Evolutionary conservation across 768 basidiomycete species (phyloP).

Genomic region (Rubroboletus satanas): DNA sequence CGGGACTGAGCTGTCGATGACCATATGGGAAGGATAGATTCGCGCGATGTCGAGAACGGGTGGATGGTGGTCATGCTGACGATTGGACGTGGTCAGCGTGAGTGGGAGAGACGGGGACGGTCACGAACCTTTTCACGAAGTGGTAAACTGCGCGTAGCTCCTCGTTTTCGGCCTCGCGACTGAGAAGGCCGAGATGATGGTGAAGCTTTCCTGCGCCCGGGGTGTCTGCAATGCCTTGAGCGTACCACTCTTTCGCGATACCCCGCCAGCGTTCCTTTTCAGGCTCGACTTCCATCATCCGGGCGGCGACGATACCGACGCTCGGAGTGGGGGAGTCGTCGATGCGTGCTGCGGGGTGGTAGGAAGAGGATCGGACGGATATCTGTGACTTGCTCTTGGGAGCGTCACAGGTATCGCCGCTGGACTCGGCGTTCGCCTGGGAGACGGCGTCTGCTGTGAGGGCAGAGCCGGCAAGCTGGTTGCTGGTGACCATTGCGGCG

Average conservation of each 20-base stretch:
- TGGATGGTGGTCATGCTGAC: slow-evolving; percentile 86
- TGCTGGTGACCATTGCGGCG: slow-evolving; percentile 72
- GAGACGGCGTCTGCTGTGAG: slow-evolving; percentile 59
- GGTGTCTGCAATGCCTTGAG: slow-evolving; percentile 76
- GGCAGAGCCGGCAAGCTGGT: slow-evolving; percentile 36
- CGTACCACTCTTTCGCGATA: slow-evolving; percentile 93
- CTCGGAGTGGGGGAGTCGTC: slow-evolving; percentile 69
- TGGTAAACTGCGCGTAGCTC: slow-evolving; percentile 88
- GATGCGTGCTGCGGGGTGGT: slow-evolving; percentile 50
- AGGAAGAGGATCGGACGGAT: slow-evolving; percentile 36
- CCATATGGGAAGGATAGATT: slow-evolving; percentile 89
- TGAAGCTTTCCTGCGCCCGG: slow-evolving; percentile 95
- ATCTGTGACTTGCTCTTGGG: slow-evolving; percentile 38
- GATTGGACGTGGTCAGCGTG: slow-evolving; percentile 7
- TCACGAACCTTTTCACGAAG: slow-evolving; percentile 83
- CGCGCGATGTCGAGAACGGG: slow-evolving; percentile 82
- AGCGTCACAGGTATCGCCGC: slow-evolving; percentile 17
- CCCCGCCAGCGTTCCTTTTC: slow-evolving; percentile 90
- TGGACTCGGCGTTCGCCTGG: slow-evolving; percentile 37
- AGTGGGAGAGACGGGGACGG: not conserved
- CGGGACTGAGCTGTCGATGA: slow-evolving; percentile 59
- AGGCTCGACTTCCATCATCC: slow-evolving; percentile 79
- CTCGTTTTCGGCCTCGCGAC: slow-evolving; percentile 76
- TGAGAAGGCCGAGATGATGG: slow-evolving; percentile 87
- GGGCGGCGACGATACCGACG: slow-evolving; percentile 81